A percentile compares a stretch with the other conserved stretches of the same genome.
Evolutionary conservation across 805 yeast genomes (phyloP).

Genomic region (Komagataella phaffii): DNA sequence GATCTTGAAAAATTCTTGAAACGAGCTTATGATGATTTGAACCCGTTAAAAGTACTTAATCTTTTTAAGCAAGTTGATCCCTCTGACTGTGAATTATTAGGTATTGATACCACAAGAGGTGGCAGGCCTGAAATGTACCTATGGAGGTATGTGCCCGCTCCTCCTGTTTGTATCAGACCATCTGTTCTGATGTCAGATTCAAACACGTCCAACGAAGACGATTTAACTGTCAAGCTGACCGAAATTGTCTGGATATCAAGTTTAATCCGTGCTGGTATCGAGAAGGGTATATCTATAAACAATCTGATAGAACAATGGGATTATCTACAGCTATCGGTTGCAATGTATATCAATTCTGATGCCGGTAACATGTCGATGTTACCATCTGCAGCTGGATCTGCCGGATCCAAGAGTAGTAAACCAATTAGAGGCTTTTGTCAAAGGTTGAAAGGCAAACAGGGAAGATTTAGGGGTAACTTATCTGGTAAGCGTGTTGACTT

Average conservation of each 20-base stretch:
- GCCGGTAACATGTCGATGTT: constrained; percentile 70
- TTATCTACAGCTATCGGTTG: constrained; percentile 85
- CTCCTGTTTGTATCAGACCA: constrained; percentile 98
- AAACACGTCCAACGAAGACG: constrained; percentile 91
- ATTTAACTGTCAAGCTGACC: constrained; percentile 86
- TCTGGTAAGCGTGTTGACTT: constrained; percentile 98
- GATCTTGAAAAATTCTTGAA: constrained; percentile 81
- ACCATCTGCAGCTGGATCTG: constrained; percentile 43
- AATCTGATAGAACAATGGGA: constrained; percentile 99
- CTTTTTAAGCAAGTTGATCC: constrained; percentile 79
- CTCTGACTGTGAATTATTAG: constrained; percentile 82
- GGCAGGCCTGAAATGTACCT: constrained; percentile 95
- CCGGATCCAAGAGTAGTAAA: constrained; percentile 39
- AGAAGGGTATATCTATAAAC: constrained; percentile 86
- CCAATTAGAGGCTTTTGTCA: constrained; percentile 95
- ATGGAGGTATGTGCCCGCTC: constrained; percentile 97
- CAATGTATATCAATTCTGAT: constrained; percentile 95
- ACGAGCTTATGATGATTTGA: constrained; percentile 84
- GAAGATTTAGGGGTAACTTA: constrained; percentile 94
- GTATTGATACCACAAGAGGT: constrained; percentile 74
- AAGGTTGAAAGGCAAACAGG: constrained; percentile 95
- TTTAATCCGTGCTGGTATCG: constrained; percentile 85
- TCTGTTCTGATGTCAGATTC: constrained; percentile 87
- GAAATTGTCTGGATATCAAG: constrained; percentile 97
- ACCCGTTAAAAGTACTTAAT: constrained; percentile 80